A percentile compares a stretch with the other conserved stretches of the same genome.
Conservation (phyloP, 768 basidiomycete species). For the Tricholomella constricta region DNA sequence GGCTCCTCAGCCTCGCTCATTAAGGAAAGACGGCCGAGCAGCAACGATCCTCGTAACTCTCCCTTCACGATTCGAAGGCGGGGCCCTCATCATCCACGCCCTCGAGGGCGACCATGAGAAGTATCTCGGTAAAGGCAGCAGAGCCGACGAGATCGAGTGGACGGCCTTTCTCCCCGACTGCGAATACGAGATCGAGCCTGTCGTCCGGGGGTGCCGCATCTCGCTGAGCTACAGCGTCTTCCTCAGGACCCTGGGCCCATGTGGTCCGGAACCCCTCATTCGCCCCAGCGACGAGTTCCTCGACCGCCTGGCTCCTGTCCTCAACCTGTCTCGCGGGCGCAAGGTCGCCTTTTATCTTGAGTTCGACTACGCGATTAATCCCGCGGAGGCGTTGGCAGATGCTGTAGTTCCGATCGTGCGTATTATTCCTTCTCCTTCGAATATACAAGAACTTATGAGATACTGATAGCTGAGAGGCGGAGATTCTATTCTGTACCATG, state of each 20-base stretch:
- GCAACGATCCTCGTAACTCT: slow-evolving; percentile 76
- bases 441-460: not conserved
- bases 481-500: slow-evolving; percentile 74
- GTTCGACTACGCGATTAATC: slow-evolving; percentile 69
- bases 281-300: slow-evolving; percentile 75
- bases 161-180: slow-evolving; percentile 74
- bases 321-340: slow-evolving; percentile 71
- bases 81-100: slow-evolving; percentile 60
- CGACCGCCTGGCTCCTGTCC: slow-evolving; percentile 67
- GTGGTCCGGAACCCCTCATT: slow-evolving; percentile 62
- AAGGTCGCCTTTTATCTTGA: slow-evolving; percentile 74
- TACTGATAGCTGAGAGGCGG: slow-evolving; percentile 67
- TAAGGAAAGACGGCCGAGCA: slow-evolving; percentile 65
- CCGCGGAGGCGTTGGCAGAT: slow-evolving; percentile 69
- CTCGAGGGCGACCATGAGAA: slow-evolving; percentile 58
- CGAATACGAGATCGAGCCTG: slow-evolving; percentile 71
- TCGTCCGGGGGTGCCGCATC: slow-evolving; percentile 70
- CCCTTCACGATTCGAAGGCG: slow-evolving; percentile 74
- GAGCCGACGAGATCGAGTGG: slow-evolving; percentile 75
- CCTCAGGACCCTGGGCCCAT: slow-evolving; percentile 65
- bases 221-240: slow-evolving; percentile 73
- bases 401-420: slow-evolving; percentile 69
- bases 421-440: slow-evolving; percentile 13
- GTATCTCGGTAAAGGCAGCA: slow-evolving; percentile 63
- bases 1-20: slow-evolving; percentile 51